Evolutionary conservation across 371 early-diverging fungal species (phyloP).

Genomic region (Lichtheimia ornata): DNA sequence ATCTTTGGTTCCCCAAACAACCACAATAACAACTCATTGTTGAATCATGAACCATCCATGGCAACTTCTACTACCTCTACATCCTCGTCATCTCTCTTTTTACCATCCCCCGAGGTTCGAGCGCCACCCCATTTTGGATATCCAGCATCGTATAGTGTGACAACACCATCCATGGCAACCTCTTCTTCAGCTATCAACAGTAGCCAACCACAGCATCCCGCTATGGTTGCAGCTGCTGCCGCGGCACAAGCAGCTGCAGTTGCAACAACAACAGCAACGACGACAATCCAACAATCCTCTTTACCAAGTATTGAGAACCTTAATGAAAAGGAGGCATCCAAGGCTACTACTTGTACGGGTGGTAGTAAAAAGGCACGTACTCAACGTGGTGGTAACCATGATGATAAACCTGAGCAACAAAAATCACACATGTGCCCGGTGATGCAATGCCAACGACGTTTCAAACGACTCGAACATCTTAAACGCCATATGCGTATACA

Average conservation of each 20-base stretch:
- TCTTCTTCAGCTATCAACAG: neutral
- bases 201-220: neutral
- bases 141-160: no score
- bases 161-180: neutral
- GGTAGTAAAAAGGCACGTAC: neutral
- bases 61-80: neutral
- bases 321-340: neutral
- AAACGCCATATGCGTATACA: constrained; percentile 90
- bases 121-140: neutral
- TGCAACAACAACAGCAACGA: constrained; percentile 6
- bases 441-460: constrained; percentile 52
- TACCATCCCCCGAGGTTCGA: constrained; percentile 4
- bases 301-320: neutral
- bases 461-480: constrained; percentile 86
- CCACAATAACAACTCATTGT: neutral
- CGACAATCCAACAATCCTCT: constrained; percentile 1
- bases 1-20: no score
- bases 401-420: constrained; percentile 11
- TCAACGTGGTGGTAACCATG: neutral
- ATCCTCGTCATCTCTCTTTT: constrained; percentile 4
- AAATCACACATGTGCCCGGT: constrained; percentile 49
- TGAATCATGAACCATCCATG: constrained; percentile 8
- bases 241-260: constrained; percentile 13
- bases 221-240: neutral
- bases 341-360: constrained; percentile 1